Evolutionary conservation across 352 stramenopile species (phyloP).

Genomic region (Phytophthora tentaculata): DNA sequence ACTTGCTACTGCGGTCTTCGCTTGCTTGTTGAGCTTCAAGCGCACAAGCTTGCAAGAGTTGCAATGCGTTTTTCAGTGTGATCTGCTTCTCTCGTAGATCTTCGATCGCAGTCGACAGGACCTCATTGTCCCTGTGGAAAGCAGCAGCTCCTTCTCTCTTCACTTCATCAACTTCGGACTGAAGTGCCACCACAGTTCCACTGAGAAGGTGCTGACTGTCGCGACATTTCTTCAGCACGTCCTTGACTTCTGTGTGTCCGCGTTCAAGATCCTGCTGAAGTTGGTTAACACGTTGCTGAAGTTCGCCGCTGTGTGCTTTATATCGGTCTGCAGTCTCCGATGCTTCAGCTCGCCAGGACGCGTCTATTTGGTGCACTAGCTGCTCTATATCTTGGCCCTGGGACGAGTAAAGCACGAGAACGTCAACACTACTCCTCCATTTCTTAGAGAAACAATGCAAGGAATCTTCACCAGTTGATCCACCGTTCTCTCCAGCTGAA

Average conservation of each 20-base stretch:
- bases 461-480: constrained; percentile 43
- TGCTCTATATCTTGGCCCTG: constrained; percentile 42
- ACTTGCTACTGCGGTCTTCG: constrained; percentile 34
- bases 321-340: constrained; percentile 11
- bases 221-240: constrained; percentile 56
- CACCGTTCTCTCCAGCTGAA: constrained; percentile 53
- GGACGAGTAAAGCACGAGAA: neutral
- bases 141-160: constrained; percentile 16
- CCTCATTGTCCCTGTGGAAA: constrained; percentile 7
- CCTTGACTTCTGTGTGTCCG: constrained; percentile 51
- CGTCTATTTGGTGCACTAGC: constrained; percentile 33
- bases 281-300: constrained; percentile 31
- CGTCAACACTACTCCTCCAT: neutral
- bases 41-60: constrained; percentile 51
- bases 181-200: constrained; percentile 58
- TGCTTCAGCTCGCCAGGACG: constrained; percentile 29
- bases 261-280: constrained; percentile 25
- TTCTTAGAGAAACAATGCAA: neutral
- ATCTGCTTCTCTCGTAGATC: constrained; percentile 58
- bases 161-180: constrained; percentile 56
- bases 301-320: constrained; percentile 15
- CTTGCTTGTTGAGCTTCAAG: constrained; percentile 46
- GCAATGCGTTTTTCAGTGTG: constrained; percentile 52
- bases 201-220: constrained; percentile 72
- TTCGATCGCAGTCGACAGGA: constrained; percentile 38